Evolutionary conservation across 768 basidiomycete species (phyloP).

Genomic region (Lentinula sp.): DNA sequence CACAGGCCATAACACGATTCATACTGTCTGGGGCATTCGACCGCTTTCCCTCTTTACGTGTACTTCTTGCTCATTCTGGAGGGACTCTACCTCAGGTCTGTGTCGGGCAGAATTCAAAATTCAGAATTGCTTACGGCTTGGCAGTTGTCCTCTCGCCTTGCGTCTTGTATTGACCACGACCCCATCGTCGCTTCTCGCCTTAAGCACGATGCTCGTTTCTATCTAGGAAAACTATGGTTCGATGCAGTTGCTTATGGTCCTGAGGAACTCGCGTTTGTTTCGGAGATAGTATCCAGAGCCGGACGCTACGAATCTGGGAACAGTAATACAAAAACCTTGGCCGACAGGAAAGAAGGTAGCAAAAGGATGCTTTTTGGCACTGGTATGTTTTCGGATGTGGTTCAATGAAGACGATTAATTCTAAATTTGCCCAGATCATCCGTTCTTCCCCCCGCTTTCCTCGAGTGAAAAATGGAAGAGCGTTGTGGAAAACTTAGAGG

Average conservation of each 20-base stretch:
- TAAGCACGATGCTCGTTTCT: slow-evolving; percentile 78
- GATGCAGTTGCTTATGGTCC: slow-evolving; percentile 87
- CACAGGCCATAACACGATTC: slow-evolving; percentile 70
- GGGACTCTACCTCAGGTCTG: slow-evolving; percentile 60
- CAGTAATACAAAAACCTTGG: slow-evolving; percentile 15
- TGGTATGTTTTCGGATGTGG: slow-evolving; percentile 17
- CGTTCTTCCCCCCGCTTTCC: slow-evolving; percentile 82
- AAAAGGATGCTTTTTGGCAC: slow-evolving; percentile 74
- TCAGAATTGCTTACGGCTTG: neutral
- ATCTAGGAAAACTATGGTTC: slow-evolving; percentile 75
- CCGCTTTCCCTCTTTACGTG: slow-evolving; percentile 64
- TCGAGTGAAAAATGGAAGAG: slow-evolving; percentile 72
- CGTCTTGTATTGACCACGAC: slow-evolving; percentile 83
- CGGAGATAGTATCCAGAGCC: slow-evolving; percentile 62
- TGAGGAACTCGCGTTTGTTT: slow-evolving; percentile 77
- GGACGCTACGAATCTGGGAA: slow-evolving; percentile 34
- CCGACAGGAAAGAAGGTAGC: slow-evolving; percentile 43
- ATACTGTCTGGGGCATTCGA: slow-evolving; percentile 80
- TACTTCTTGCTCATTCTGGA: slow-evolving; percentile 85
- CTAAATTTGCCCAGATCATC: slow-evolving; percentile 42
- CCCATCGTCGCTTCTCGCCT: slow-evolving; percentile 70
- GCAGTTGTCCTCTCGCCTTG: slow-evolving; percentile 76
- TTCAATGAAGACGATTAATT: neutral
- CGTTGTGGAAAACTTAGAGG: slow-evolving; percentile 80
- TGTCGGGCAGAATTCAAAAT: no score